Evolutionary conservation across 345 rosid genomes (phyloP).

Genomic region (Lepidium africanum): DNA sequence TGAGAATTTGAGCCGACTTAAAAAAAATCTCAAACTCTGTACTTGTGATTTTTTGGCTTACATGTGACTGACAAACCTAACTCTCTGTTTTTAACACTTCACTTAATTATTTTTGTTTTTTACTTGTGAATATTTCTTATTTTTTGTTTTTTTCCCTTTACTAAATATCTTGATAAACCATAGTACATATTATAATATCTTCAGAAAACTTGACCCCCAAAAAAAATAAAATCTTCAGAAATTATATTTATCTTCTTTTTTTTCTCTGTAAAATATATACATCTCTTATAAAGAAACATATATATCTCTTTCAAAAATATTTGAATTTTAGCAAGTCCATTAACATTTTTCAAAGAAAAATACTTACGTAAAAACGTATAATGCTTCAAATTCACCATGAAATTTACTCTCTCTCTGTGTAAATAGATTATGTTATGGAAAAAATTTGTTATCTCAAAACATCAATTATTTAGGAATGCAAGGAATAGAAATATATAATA

Average conservation of each 20-base stretch:
- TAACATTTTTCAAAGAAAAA: background rate
- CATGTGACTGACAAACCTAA: constrained; percentile 26
- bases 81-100: constrained; percentile 4
- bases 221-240: no score
- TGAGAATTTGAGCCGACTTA: constrained; percentile 13
- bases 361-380: no score
- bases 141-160: background rate
- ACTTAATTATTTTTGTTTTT: background rate
- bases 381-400: background rate
- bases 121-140: background rate
- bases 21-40: constrained; percentile 2
- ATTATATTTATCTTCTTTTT: no score
- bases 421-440: no score
- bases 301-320: background rate
- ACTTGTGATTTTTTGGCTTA: constrained; percentile 12
- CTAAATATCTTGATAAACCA: background rate
- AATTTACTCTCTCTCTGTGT: no score
- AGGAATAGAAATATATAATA: background rate
- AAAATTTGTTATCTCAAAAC: no score
- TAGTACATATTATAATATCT: background rate
- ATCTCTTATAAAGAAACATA: background rate
- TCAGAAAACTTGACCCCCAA: no score
- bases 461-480: no score
- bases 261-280: background rate
- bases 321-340: background rate